These are phyloP conservation scores for Neurospora sp. DNA, from an alignment of 2,329 filamentous ascomycete species.

Conservation along the genomic window DNA sequence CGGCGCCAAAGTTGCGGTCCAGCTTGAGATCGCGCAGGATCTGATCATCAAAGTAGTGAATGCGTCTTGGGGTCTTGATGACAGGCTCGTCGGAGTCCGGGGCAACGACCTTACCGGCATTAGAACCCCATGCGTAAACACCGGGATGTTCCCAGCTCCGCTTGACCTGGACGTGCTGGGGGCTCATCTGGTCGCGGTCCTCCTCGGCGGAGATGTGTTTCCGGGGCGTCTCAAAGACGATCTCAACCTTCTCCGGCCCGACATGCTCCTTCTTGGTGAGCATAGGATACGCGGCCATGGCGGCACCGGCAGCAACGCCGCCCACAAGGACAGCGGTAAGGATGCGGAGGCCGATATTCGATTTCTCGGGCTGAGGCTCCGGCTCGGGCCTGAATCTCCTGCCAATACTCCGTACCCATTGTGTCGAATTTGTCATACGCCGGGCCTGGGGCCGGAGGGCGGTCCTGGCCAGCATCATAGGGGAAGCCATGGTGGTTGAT, in stretches of 20 bases:
- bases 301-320: conserved; percentile 9
- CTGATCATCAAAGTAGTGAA: conserved; percentile 75
- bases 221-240: conserved; percentile 60
- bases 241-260: conserved; percentile 34
- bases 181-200: conserved; percentile 65
- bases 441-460: not conserved
- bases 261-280: conserved; percentile 20
- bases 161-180: conserved; percentile 80
- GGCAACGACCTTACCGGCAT: conserved; percentile 73
- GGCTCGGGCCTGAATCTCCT: not conserved
- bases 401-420: conserved; percentile 13
- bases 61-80: conserved; percentile 70
- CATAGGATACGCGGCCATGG: conserved; percentile 12
- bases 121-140: conserved; percentile 90
- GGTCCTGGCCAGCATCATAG: not conserved
- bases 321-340: conserved; percentile 10
- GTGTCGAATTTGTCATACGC: not conserved
- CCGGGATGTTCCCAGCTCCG: conserved; percentile 74
- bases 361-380: not conserved
- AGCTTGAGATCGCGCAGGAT: conserved; percentile 81
- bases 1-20: conserved; percentile 70
- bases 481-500: not conserved
- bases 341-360: not conserved
- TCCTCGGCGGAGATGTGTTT: conserved; percentile 56
- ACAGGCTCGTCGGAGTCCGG: conserved; percentile 67